Evolutionary conservation across 1,284 basidiomycete species (phyloP), one percentile per base, ranked within the genome.

Genomic region (Schizophyllum commune): DNA sequence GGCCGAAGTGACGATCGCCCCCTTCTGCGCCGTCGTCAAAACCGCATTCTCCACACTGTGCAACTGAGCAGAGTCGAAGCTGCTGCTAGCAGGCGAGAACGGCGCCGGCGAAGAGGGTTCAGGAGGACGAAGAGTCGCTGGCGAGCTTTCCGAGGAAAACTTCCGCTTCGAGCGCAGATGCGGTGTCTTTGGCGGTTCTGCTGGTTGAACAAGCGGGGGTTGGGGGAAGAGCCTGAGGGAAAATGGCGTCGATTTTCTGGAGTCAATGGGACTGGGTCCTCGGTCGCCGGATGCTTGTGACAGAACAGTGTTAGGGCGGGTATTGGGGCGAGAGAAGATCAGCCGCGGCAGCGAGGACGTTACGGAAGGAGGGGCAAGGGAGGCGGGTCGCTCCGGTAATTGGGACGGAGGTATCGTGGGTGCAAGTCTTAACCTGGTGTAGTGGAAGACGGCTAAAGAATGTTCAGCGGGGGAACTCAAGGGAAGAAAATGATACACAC

Each of bases 401-500:
- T 19, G 55, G 56, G 19, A 62, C 64, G 39, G 3, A 2, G 27
- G 2, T 47, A 8, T 60, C 13, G 27, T 57, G 60, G 9, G 56
- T 51, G 15, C 61, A 59, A 20, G 21, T 27, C 21, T 60, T 56
- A 32, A 33, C 51, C 19, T 34, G 52, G 55, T 22, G 33, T 8
- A 59, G 55, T 39, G 27, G 32, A 27, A 55, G 33, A 32, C 60
- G 58, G 34, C 63, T 65, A 64, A 72, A 72, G 32, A 63, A 70
- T 71, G 58, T 20, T 58, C 33, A 52, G 32, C 51, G 17, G 20
- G 9, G 9, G 19, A 52, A 59, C 52, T n/a, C 61, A 11, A 62
- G 55, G 34, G 39, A 32, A 51, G 11, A 47, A 32, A 57, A 52
- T 27, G 15, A 33, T 55, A n/a, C 52, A 20, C 63, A 75, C 74